Conservation (phyloP, 306 rosid genomes). For the Prunus mira region DNA sequence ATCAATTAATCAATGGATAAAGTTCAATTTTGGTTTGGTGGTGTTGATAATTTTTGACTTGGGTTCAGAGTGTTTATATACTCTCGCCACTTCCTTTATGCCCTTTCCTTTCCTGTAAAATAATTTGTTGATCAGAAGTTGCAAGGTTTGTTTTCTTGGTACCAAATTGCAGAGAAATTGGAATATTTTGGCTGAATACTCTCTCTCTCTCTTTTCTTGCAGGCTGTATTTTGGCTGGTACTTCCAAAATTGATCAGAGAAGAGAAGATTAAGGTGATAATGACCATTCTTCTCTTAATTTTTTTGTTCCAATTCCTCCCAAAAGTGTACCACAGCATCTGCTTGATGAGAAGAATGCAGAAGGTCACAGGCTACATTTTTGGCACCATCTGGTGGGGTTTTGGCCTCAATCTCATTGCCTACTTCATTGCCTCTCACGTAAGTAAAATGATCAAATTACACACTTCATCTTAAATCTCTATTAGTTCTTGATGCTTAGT, state of each 20-base stretch:
- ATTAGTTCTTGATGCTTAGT: not conserved
- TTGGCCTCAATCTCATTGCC: conserved; percentile 93
- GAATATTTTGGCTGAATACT: not conserved
- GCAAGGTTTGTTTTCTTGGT: not conserved
- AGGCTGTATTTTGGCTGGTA: conserved; percentile 90
- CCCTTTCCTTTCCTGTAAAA: not conserved
- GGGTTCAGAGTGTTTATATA: too few species aligned
- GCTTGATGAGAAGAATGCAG: conserved; percentile 90
- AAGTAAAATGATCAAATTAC: conserved; percentile 18
- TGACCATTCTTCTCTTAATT: conserved; percentile 77
- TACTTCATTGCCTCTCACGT: conserved; percentile 98
- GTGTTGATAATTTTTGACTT: too few species aligned
- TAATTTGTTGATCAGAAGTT: not conserved
- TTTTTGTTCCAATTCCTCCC: conserved; percentile 96
- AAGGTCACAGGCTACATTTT: conserved; percentile 97
- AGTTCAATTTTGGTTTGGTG: too few species aligned
- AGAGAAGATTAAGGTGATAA: conserved; percentile 82
- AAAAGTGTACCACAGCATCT: conserved; percentile 88
- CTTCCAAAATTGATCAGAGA: conserved; percentile 84
- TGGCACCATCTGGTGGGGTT: conserved; percentile 99
- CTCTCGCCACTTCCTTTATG: too few species aligned
- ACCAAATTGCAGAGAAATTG: not conserved
- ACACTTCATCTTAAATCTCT: not conserved
- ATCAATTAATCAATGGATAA: too few species aligned
- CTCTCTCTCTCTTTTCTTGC: conserved; percentile 19